These are phyloP conservation scores for Trifolium repens DNA, from an alignment of 306 rosid genomes.

Conservation along the genomic window DNA sequence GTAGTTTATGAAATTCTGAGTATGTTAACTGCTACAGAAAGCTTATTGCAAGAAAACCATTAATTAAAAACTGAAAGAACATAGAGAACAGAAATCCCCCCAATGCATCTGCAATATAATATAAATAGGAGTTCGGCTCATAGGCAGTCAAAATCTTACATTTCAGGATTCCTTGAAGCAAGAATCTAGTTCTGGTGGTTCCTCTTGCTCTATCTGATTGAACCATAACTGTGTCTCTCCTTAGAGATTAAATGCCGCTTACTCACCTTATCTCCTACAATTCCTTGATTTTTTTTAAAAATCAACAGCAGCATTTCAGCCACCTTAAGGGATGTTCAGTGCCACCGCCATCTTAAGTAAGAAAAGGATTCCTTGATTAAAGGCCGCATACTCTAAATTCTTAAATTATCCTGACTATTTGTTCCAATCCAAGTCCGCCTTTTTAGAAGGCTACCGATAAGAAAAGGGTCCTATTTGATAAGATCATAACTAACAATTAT, in stretches of 20 bases:
- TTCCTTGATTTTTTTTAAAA: no score
- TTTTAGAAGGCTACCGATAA: neutral
- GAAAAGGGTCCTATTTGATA: neutral
- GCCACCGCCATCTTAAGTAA: no score
- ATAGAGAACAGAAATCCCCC: neutral
- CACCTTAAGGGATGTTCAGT: no score
- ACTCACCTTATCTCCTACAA: no score
- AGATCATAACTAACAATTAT: neutral
- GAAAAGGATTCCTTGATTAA: no score
- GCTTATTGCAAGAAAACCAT: constrained; percentile 1
- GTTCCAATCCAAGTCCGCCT: neutral
- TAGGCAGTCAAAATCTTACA: neutral
- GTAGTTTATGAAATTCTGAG: constrained; percentile 19
- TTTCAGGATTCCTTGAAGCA: neutral
- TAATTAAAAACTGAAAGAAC: neutral
- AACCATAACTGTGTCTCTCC: no score
- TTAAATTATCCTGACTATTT: neutral
- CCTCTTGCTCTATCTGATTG: neutral
- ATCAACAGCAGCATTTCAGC: no score
- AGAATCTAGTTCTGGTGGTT: neutral
- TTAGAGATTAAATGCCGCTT: no score
- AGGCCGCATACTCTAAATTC: no score
- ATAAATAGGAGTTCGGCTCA: neutral
- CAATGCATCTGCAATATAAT: neutral
- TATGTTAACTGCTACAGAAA: constrained; percentile 12